Percentiles rank a stretch among this genome's conserved stretches.
Evolutionary conservation across 2,329 filamentous ascomycete species (phyloP).

Genomic region (Clonostachys rosea): DNA sequence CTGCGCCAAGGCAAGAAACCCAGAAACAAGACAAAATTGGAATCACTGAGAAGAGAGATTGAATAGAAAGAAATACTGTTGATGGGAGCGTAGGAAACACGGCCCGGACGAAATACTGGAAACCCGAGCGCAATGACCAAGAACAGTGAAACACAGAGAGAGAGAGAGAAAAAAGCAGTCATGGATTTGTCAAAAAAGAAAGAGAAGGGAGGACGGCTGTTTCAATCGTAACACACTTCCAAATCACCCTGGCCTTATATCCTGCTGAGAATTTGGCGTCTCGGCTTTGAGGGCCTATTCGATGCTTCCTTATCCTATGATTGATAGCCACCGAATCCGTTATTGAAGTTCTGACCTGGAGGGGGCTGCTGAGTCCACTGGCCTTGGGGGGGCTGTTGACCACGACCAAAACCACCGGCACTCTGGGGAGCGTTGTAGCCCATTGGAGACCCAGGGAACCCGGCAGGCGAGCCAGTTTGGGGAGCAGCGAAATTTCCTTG

Average conservation of each 20-base stretch:
- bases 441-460: slow-evolving; percentile 64
- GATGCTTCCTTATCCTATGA: slow-evolving; percentile 31
- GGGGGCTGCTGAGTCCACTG: slow-evolving; percentile 47
- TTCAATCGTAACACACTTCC: no score
- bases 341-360: slow-evolving; percentile 51
- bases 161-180: background rate
- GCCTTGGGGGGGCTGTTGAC: slow-evolving; percentile 53
- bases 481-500: slow-evolving; percentile 62
- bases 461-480: slow-evolving; percentile 56
- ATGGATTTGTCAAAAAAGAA: background rate
- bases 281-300: no score
- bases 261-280: no score
- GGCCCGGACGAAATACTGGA: background rate
- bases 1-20: no score
- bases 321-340: slow-evolving; percentile 61
- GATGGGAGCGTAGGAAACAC: no score
- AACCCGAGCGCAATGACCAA: background rate
- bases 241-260: no score
- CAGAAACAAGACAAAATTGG: no score
- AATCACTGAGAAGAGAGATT: no score
- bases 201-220: no score
- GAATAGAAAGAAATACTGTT: no score
- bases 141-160: background rate
- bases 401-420: slow-evolving; percentile 81
- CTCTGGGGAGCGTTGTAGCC: slow-evolving; percentile 68